Percentiles rank a stretch among this genome's conserved stretches.
Conservation (phyloP, 2,329 filamentous ascomycete genomes). For the Hymenoscyphus infarciens region DNA sequence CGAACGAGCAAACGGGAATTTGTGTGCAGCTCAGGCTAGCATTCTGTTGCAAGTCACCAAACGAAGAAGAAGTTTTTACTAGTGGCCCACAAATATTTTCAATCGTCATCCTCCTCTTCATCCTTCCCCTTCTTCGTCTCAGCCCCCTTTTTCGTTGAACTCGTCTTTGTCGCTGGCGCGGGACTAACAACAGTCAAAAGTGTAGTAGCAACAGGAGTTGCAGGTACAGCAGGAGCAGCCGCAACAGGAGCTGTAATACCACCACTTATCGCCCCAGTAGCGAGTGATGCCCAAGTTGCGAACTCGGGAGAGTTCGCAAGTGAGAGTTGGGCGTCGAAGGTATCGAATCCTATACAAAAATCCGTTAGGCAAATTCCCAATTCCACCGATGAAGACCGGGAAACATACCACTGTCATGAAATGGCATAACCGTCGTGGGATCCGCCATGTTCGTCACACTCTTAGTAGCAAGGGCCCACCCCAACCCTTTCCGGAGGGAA, state of each 20-base stretch:
- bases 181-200: not conserved
- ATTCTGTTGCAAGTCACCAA: not conserved
- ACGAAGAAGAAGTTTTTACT: too few species aligned
- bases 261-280: not conserved
- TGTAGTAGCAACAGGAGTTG: not conserved
- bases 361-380: too few species aligned
- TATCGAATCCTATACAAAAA: not conserved
- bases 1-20: not conserved
- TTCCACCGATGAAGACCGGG: too few species aligned
- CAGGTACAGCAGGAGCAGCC: not conserved
- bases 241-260: not conserved
- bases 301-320: not conserved
- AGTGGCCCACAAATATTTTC: not conserved
- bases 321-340: not conserved
- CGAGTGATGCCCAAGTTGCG: not conserved
- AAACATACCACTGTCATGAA: conserved; percentile 37
- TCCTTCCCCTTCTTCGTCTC: not conserved
- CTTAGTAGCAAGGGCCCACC: conserved; percentile 37
- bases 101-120: not conserved
- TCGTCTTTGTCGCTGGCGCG: not conserved
- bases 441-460: conserved; percentile 26
- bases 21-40: not conserved
- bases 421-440: conserved; percentile 30
- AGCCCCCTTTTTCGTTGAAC: too few species aligned
- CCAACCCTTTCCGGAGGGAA: conserved; percentile 41